Evolutionary conservation across 2,329 filamentous ascomycete genomes (phyloP), one percentile per base, ranked within the genome.

Genomic region (Emericellopsis cladophorae): DNA sequence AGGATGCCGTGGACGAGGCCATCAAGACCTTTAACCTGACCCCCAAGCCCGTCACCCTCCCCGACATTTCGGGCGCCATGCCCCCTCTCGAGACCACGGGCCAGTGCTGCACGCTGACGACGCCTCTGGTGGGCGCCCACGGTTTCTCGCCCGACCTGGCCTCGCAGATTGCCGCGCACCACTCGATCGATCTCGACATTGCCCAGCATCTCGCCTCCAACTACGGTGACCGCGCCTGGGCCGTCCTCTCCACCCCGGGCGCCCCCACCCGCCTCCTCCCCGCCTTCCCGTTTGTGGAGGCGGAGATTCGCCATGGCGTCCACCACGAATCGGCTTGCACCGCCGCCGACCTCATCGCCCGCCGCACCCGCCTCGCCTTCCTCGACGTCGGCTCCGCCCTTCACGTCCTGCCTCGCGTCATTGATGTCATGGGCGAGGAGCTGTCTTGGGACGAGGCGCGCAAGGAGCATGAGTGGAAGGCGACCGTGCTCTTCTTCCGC

Each of bases 1-100:
- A 92, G 59, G 84, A 90, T 52, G 82, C 83, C 37, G 84, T 92
- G 45, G 84, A 90, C 54, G 79, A 86, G 53, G 84, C 84, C 23
- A 72, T 89, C 60, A 66, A 70, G 46, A 66, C 73, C 39, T 88
- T 86, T 56, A 56, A 65, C 32, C 69, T 89, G 23, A 59, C 66
- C 39, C 64, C 81, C 5, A 59, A 60, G 8, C 59, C 70, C 21
- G 54, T 80, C 12, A 44, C 62, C 16, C 61, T 77, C 40, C 77
- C 80, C 10, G 74, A 80, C 43, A 74, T 88, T 48, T 80, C 74
- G 53, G 82, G 82, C 46, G 72, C 76, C 38, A 60, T 56, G 16
- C 43, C 51, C 12, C 50, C 50, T 15, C 45, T 60, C 40, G 49
- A 70, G 44, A 74, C 85, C 23, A 79, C 84, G 53, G 84, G 84